phyloP scores from a whole-genome alignment of 495 filamentous ascomycete genomes.

The Talaromyces liani region DNA sequence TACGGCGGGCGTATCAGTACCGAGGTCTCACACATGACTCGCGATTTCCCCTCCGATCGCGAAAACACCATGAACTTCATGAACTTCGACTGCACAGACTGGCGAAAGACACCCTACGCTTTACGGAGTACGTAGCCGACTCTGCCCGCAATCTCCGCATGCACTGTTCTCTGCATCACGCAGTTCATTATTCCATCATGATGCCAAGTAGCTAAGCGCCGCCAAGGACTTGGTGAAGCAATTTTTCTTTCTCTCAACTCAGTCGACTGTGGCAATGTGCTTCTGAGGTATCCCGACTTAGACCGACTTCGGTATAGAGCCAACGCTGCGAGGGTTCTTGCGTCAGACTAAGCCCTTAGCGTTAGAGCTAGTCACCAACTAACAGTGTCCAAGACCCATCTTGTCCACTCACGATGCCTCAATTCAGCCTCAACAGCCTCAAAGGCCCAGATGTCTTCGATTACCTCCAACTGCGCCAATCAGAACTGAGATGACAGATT shows the following conservation, averaged over 20 bases:
- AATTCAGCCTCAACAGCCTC: background rate
- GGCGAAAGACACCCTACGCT: too few relatives aligned
- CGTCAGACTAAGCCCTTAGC: background rate
- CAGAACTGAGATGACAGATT: background rate
- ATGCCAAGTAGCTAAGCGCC: background rate
- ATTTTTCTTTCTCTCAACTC: background rate
- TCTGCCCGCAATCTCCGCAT: too few relatives aligned
- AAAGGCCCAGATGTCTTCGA: background rate
- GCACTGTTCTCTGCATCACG: background rate
- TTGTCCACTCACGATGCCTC: background rate
- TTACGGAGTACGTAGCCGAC: too few relatives aligned
- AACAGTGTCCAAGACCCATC: background rate
- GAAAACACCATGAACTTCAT: too few relatives aligned
- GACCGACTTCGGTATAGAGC: background rate
- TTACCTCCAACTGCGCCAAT: background rate
- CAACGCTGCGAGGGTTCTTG: background rate
- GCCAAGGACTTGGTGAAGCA: background rate
- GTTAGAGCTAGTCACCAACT: background rate
- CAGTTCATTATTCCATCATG: background rate
- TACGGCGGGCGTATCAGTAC: too few relatives aligned
- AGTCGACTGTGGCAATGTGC: background rate
- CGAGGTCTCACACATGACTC: background rate
- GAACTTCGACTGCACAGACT: too few relatives aligned
- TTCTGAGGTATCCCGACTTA: background rate
- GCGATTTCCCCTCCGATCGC: too few relatives aligned